Base-by-base conservation (phyloP, 805 yeast species). In the Maudiozyma turicensis region DNA sequence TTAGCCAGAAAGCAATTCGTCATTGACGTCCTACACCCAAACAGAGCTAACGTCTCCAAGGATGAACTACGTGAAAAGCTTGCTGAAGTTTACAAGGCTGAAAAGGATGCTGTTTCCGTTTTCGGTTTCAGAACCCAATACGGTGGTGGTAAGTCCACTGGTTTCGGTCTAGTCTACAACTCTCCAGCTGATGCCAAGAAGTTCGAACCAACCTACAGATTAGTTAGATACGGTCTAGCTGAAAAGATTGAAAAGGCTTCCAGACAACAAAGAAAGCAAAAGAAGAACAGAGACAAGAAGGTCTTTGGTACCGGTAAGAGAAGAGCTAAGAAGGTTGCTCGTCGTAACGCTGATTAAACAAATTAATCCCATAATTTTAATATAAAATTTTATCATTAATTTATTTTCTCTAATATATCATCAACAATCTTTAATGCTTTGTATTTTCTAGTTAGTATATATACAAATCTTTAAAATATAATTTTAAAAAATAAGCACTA, bases 181-280 rank as follows among this genome's bases (percentile, higher is more conserved):
- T 86, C 95, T 66, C 87, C 81, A 70, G 96, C 95, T 67, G 96
- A 90, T 73, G 91, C 96, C 72, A 87, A 90, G 86, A 90, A 83
- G 77, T 91, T 93, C 76, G 99, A 93, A 82, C 99, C 99, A 79
- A 72, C 88, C 64, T 93, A 93, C 95, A 90, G 99, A 80, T 87
- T 88, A 72, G 95, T 93, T 68, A 90, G 99, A 86, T 86, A 87
- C 82, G 98, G 98, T 71, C 82, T 90, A 72, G 97, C 95, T 72
- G 79, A 78, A 66, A 89, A 87, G 84, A 90, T 84, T 70, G 97
- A 91, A 77, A 89, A 88, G 82, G 80, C 96, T 68, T 88, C 97
- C 68, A 90, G 98, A 89, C 96, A 90, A 81, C 99, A 93, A 82
- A 88, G 99, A 84, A 93, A 93, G 79, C 98, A 91, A 82, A 88